Percentiles rank a stretch among this genome's conserved stretches.
phyloP scores from a whole-genome alignment of 2,329 filamentous ascomycete species.

The Neofusicoccum parvum region DNA sequence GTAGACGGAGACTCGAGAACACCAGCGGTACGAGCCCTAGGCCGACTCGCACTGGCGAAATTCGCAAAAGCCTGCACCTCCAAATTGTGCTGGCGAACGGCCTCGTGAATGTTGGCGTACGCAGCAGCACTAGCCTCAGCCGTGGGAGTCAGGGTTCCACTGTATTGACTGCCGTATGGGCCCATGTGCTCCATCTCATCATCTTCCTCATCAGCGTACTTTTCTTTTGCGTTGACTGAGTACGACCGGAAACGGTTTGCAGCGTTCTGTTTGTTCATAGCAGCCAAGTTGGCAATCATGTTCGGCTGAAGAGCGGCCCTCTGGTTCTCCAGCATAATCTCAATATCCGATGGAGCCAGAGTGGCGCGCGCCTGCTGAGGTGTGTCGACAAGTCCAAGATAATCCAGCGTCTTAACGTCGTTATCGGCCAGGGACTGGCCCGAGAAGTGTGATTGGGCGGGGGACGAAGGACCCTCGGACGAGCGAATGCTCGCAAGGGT shows the following conservation, averaged over 20 bases:
- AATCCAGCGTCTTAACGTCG: constrained; percentile 92
- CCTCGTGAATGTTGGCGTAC: constrained; percentile 64
- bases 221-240: constrained; percentile 97
- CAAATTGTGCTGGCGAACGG: constrained; percentile 87
- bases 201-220: constrained; percentile 88
- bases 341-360: constrained; percentile 63
- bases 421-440: constrained; percentile 82
- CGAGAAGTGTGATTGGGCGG: constrained; percentile 82
- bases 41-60: constrained; percentile 74
- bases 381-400: constrained; percentile 91
- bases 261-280: constrained; percentile 70
- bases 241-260: constrained; percentile 92
- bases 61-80: constrained; percentile 91
- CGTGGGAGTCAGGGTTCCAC: constrained; percentile 61
- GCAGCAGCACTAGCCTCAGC: constrained; percentile 56
- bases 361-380: constrained; percentile 78
- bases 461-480: constrained; percentile 84
- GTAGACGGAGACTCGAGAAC: constrained; percentile 78
- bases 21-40: constrained; percentile 87
- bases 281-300: constrained; percentile 62
- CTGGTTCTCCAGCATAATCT: constrained; percentile 54
- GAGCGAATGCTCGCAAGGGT: constrained; percentile 91
- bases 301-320: constrained; percentile 61
- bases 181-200: constrained; percentile 59
- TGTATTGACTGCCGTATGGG: constrained; percentile 55